A percentile compares a stretch with the other conserved stretches of the same genome.
Evolutionary conservation across 306 rosid species (phyloP).

Genomic region (Dalbergia oliveri): DNA sequence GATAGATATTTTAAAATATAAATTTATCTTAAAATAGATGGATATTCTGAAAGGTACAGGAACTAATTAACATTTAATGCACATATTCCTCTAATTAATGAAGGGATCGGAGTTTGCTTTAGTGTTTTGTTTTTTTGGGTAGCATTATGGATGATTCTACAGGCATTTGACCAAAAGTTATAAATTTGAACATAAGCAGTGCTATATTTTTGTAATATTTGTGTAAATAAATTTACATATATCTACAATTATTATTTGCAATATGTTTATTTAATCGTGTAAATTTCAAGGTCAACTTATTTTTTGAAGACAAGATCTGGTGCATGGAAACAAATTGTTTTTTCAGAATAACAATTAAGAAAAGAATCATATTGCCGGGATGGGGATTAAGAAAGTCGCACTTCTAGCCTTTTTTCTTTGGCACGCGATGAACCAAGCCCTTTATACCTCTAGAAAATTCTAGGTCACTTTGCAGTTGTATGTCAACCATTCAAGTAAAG

Average conservation of each 20-base stretch:
- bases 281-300: too few species aligned
- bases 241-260: too few species aligned
- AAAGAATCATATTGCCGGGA: constrained; percentile 41
- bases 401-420: not conserved
- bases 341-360: constrained; percentile 35
- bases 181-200: not conserved
- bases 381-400: not conserved
- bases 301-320: not conserved
- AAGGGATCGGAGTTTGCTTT: too few species aligned
- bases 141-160: not conserved
- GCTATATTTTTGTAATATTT: not conserved
- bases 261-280: too few species aligned
- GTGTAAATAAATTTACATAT: too few species aligned
- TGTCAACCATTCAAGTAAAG: not conserved
- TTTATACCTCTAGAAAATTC: constrained; percentile 9
- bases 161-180: not conserved
- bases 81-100: too few species aligned
- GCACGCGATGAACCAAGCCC: not conserved
- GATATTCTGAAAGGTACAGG: too few species aligned
- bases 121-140: too few species aligned
- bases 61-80: too few species aligned
- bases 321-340: constrained; percentile 10
- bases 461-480: not conserved
- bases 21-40: too few species aligned
- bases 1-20: too few species aligned